phyloP scores from a whole-genome alignment of 75 land plant genomes.

The Adiantum capillusveneris region DNA sequence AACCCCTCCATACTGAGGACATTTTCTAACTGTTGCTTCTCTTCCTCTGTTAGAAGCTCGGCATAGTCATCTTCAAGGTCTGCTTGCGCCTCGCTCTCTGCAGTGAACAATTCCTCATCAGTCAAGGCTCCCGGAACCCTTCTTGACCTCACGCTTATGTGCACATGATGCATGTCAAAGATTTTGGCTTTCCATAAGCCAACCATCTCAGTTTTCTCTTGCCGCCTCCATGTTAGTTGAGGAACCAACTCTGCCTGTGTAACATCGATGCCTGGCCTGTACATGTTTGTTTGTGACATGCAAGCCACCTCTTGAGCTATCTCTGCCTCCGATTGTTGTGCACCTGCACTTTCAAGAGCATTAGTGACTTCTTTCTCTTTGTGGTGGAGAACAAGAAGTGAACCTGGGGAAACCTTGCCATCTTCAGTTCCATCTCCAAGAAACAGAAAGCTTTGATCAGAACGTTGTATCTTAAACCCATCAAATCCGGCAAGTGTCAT shows the following conservation, averaged over 20 bases:
- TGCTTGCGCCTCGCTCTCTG: constrained; percentile 34
- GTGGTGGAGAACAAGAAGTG: constrained; percentile 74
- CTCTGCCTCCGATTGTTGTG: constrained; percentile 82
- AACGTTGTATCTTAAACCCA: constrained; percentile 88
- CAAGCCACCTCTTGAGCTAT: constrained; percentile 88
- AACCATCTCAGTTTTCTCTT: constrained; percentile 88
- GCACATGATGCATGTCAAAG: constrained; percentile 90
- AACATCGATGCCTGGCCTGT: constrained; percentile 96
- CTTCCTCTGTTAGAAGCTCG: constrained; percentile 78
- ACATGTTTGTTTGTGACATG: constrained; percentile 95
- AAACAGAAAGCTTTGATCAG: constrained; percentile 87
- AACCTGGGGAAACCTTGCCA: constrained; percentile 49
- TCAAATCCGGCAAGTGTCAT: constrained; percentile 99
- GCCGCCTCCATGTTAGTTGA: constrained; percentile 88
- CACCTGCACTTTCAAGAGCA: constrained; percentile 91
- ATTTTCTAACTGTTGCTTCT: constrained; percentile 72
- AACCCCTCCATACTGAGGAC: constrained; percentile 52
- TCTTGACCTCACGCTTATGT: constrained; percentile 91
- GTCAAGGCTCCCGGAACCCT: constrained; percentile 98
- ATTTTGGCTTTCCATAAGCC: constrained; percentile 94
- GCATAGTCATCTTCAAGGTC: constrained; percentile 53
- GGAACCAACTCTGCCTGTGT: constrained; percentile 92
- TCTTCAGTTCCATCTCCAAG: constrained; percentile 74
- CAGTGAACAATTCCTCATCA: constrained; percentile 85
- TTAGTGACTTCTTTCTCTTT: constrained; percentile 91